These are phyloP conservation scores for Hericium erinaceus DNA, from an alignment of 768 basidiomycete genomes.

Conservation along the genomic window DNA sequence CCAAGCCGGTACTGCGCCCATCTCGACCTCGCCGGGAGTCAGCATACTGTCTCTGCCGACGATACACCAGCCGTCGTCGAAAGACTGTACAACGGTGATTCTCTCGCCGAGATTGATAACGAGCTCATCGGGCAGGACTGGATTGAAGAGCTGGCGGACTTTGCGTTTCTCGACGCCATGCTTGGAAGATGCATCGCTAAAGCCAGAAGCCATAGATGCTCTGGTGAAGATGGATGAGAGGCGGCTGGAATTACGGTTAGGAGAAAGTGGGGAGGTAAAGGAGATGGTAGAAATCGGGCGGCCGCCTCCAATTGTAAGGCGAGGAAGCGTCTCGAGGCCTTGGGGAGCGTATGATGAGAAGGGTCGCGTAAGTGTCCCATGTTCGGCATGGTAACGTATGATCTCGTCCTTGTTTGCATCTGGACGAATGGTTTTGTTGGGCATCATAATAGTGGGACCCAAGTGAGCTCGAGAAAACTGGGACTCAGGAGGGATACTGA, in stretches of 20 bases:
- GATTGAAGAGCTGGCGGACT: constrained; percentile 56
- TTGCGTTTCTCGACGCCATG: constrained; percentile 29
- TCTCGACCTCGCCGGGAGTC: constrained; percentile 38
- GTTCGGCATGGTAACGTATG: constrained; percentile 33
- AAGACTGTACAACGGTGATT: constrained; percentile 51
- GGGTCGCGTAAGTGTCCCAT: constrained; percentile 32
- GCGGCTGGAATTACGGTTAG: not conserved
- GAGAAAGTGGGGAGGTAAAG: not conserved
- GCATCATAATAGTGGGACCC: constrained; percentile 41
- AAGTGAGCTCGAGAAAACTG: constrained; percentile 36
- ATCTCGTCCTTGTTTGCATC: constrained; percentile 32
- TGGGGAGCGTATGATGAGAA: constrained; percentile 33
- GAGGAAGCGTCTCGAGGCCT: not conserved
- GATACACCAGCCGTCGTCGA: constrained; percentile 77
- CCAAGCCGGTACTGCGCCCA: constrained; percentile 73
- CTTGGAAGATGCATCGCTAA: constrained; percentile 1
- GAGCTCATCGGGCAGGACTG: constrained; percentile 70
- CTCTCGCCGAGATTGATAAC: constrained; percentile 48
- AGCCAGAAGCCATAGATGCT: constrained; percentile 8
- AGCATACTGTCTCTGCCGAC: constrained; percentile 43
- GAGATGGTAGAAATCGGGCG: constrained; percentile 9
- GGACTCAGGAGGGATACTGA: not conserved
- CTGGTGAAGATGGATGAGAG: constrained; percentile 10
- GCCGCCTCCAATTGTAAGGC: not conserved
- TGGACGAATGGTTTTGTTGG: constrained; percentile 36